These are phyloP conservation scores for Diatrype stigma DNA, from an alignment of 2,329 filamentous ascomycete genomes.

Conservation along the genomic window DNA sequence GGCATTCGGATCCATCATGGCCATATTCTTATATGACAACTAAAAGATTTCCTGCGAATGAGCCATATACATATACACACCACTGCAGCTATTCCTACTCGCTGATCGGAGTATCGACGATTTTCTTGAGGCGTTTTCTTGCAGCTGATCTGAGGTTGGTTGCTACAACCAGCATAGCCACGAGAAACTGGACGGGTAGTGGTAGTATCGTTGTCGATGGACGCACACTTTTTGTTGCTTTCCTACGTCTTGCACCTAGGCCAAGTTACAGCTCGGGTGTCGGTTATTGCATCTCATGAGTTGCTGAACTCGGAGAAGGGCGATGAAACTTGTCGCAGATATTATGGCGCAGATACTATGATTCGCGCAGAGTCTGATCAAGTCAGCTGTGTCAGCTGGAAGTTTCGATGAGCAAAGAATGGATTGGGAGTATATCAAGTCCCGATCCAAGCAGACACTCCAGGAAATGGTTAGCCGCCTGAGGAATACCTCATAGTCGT, in stretches of 20 bases:
- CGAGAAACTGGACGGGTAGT: neutral
- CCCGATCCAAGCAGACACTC: too few relatives aligned
- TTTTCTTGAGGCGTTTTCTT: neutral
- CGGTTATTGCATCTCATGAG: neutral
- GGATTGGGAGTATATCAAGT: neutral
- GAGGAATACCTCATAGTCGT: too few relatives aligned
- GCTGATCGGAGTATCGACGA: neutral
- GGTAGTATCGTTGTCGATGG: neutral
- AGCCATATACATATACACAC: neutral
- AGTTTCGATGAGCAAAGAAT: neutral
- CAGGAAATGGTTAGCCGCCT: too few relatives aligned
- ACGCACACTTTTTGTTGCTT: neutral
- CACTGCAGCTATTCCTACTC: neutral
- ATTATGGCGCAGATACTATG: neutral
- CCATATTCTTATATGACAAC: constrained; percentile 18
- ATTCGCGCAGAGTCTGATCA: neutral
- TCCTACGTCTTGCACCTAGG: neutral
- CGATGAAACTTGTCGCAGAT: neutral
- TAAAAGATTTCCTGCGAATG: too few relatives aligned
- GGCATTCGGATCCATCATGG: constrained; percentile 48
- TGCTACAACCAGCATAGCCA: neutral
- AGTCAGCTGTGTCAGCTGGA: too few relatives aligned
- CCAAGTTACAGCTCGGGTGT: neutral
- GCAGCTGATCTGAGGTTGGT: neutral
- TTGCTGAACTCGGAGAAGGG: neutral